These are phyloP conservation scores for Calcarisporium arbuscula DNA, from an alignment of 2,329 filamentous ascomycete species.

Conservation along the genomic window DNA sequence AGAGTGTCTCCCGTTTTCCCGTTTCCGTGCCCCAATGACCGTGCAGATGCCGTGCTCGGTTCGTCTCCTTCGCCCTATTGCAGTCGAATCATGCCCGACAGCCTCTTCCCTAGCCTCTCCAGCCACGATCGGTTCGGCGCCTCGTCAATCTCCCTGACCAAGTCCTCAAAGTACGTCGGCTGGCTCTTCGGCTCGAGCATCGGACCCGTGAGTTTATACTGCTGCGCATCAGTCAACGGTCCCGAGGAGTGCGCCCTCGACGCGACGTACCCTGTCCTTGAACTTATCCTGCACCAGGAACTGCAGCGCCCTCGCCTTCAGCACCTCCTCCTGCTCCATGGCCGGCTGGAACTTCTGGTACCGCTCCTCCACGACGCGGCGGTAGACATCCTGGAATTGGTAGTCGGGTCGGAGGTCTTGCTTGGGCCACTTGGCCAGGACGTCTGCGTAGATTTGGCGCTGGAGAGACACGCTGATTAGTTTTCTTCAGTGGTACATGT, in stretches of 20 bases:
- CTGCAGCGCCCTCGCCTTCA: conserved; percentile 54
- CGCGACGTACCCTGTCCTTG: conserved; percentile 41
- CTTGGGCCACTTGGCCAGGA: conserved; percentile 52
- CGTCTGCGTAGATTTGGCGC: conserved; percentile 31
- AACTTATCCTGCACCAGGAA: conserved; percentile 55
- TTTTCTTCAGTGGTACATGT: too few species aligned
- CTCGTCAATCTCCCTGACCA: conserved; percentile 56
- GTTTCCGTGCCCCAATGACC: too few species aligned
- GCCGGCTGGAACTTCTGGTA: conserved; percentile 24
- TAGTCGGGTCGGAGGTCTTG: conserved; percentile 57
- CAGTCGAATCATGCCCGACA: conserved; percentile 55
- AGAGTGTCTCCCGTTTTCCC: too few species aligned
- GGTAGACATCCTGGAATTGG: conserved; percentile 53
- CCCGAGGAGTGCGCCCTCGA: neutral
- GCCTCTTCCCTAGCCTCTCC: conserved; percentile 43
- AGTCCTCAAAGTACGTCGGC: conserved; percentile 56
- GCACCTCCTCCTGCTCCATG: conserved; percentile 43
- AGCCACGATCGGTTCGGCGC: conserved; percentile 52
- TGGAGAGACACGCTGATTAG: conserved; percentile 10
- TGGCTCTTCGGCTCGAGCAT: conserved; percentile 55
- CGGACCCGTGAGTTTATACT: conserved; percentile 37
- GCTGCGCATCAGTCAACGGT: conserved; percentile 6
- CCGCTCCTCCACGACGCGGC: conserved; percentile 27
- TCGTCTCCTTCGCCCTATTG: conserved; percentile 28
- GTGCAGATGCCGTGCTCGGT: too few species aligned